Evolutionary conservation across 495 filamentous ascomycete genomes (phyloP).

Genomic region (Penicillium herquei): DNA sequence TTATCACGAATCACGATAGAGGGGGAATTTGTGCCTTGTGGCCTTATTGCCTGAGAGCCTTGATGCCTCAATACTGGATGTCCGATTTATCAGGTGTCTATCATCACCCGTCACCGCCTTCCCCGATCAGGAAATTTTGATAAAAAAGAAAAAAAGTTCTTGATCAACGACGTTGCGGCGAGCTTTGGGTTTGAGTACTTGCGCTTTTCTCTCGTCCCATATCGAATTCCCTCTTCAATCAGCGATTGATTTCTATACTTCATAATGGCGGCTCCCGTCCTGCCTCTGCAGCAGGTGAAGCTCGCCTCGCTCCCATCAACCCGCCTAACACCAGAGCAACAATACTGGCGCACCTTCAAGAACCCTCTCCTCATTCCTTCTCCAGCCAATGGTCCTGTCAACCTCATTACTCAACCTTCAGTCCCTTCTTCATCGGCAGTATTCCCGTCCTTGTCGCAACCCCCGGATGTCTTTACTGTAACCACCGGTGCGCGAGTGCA

Average conservation of each 20-base stretch:
- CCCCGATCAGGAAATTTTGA: constrained; percentile 30
- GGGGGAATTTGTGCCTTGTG: constrained; percentile 1
- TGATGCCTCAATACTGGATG: neutral
- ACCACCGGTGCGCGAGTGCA: constrained; percentile 89
- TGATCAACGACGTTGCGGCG: constrained; percentile 10
- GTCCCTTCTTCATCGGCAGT: constrained; percentile 46
- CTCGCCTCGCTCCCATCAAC: constrained; percentile 59
- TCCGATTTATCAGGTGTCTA: constrained; percentile 15
- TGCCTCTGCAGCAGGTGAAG: constrained; percentile 78
- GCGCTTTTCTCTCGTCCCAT: neutral
- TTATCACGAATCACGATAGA: neutral
- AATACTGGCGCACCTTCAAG: constrained; percentile 92
- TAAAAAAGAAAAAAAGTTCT: constrained; percentile 26
- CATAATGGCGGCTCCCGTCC: constrained; percentile 84
- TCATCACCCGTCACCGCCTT: constrained; percentile 19
- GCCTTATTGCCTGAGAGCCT: constrained; percentile 5
- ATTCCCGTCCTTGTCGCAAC: constrained; percentile 46
- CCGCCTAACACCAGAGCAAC: constrained; percentile 75
- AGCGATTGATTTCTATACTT: constrained; percentile 3
- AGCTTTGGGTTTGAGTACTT: neutral
- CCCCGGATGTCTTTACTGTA: constrained; percentile 80
- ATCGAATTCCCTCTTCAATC: neutral
- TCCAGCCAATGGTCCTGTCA: constrained; percentile 78
- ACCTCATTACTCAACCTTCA: constrained; percentile 79
- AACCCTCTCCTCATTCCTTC: constrained; percentile 84